Conservation (phyloP, 768 basidiomycete genomes). For the Boletus rufocinnamomeus region DNA sequence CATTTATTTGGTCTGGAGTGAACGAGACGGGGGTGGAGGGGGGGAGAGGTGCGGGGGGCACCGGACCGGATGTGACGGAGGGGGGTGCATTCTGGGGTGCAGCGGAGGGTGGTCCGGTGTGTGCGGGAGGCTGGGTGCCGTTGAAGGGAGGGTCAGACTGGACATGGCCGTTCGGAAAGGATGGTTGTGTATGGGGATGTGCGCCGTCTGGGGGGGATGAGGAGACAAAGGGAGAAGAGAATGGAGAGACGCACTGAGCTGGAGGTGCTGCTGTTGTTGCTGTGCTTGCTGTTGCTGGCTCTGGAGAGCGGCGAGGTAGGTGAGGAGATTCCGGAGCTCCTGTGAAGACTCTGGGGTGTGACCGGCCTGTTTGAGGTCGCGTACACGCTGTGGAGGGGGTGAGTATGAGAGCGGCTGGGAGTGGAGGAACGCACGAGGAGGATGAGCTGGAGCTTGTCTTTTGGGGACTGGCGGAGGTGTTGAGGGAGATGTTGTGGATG, state of each 20-base stretch:
- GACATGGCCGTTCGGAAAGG: conserved; percentile 50
- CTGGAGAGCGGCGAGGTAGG: conserved; percentile 38
- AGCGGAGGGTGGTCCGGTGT: conserved; percentile 33
- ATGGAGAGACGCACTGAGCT: conserved; percentile 34
- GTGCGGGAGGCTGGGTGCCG: conserved; percentile 16
- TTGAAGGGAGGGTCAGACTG: conserved; percentile 25
- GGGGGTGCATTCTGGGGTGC: conserved; percentile 33
- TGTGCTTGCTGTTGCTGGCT: conserved; percentile 31
- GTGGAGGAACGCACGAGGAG: conserved; percentile 12
- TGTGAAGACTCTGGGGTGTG: conserved; percentile 45
- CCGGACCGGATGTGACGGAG: conserved; percentile 52
- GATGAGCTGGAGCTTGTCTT: conserved; percentile 31
- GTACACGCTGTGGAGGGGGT: conserved; percentile 41
- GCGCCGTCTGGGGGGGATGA: conserved; percentile 34
- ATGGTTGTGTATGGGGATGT: conserved; percentile 34
- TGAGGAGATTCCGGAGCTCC: conserved; percentile 45
- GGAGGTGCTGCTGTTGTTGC: conserved; percentile 30
- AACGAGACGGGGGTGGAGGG: conserved; percentile 79
- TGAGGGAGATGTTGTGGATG: conserved; percentile 7
- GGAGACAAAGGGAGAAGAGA: background rate
- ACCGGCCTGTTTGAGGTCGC: conserved; percentile 44
- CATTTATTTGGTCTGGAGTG: conserved; percentile 69
- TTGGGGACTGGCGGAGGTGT: conserved; percentile 17
- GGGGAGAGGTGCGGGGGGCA: conserved; percentile 51
- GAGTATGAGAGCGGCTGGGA: background rate